Evolutionary conservation across 441 rosid species (phyloP).

Genomic region (Bruguiera hainesii): DNA sequence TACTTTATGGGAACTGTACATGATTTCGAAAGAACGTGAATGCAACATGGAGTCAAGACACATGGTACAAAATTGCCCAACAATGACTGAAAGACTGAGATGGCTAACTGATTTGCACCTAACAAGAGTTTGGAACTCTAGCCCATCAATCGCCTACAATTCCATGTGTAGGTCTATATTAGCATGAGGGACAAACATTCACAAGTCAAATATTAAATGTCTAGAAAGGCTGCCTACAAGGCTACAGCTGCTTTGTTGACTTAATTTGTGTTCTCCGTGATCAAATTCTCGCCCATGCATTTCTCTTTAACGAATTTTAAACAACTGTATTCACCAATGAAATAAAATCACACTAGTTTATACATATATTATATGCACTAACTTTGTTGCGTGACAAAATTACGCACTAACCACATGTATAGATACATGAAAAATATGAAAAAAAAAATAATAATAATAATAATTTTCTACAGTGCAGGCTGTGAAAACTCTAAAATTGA

Average conservation of each 20-base stretch:
- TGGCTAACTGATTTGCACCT: conserved; percentile 10
- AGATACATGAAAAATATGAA: too few relatives aligned
- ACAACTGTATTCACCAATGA: too few relatives aligned
- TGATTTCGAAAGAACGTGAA: not conserved
- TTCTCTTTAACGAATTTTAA: too few relatives aligned
- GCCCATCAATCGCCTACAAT: conserved; percentile 8
- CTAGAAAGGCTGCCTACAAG: not conserved
- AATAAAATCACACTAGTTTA: too few relatives aligned
- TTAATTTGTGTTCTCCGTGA: not conserved
- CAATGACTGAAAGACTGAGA: conserved; percentile 2
- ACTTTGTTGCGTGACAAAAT: too few relatives aligned
- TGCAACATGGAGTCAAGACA: not conserved
- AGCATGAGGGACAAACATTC: conserved; percentile 15
- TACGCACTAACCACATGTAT: too few relatives aligned
- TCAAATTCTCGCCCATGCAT: not conserved
- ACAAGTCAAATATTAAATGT: conserved; percentile 6
- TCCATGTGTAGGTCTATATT: conserved; percentile 20
- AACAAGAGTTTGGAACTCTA: conserved; percentile 9
- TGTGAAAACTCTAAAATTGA: too few relatives aligned
- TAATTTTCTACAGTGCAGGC: too few relatives aligned
- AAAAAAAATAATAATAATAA: too few relatives aligned
- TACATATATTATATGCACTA: too few relatives aligned
- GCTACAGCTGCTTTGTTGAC: not conserved
- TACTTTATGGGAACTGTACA: conserved; percentile 5
- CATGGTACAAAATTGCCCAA: conserved; percentile 2